Evolutionary conservation across 2,329 filamentous ascomycete genomes (phyloP), one percentile per base, ranked within the genome.

Genomic region (Emydomyces testavorans): DNA sequence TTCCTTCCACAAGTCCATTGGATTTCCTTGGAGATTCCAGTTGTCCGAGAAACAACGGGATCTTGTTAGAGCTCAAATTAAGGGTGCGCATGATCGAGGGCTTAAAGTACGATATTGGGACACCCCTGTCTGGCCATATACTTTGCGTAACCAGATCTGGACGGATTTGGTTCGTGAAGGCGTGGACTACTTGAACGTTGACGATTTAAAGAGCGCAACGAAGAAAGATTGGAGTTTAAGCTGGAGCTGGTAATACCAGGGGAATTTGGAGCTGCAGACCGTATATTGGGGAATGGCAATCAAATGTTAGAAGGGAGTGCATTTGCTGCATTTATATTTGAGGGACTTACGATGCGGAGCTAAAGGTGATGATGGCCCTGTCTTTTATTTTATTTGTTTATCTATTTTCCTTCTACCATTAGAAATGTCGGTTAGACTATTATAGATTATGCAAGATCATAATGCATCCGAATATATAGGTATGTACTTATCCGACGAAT

Each of bases 41-140:
- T 62, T 78, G 13, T 70, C 68, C 0, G 48, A 60, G 1, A 48
- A 54, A 3, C 75, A 79, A 53, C 59, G 74, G 40, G 55, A 67
- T 0, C 58, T 62, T 10, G 65, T 80, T 50, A 64, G 74, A 24
- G 63, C 64, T 3, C 76, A 79, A 56, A 71, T 79, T 34, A 62
- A 63, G 0, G 70, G 67, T 6, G 76, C 77, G 3, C 69, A 76
- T 46, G 56, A 62, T 2, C 63, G 69, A 7, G 76, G 76, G 0
- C 57, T 80, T 36, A 76, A 76, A 54, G 71, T 70, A 1, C 60
- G 77, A 40, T 80, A 79, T 54, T 79, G 76, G 76, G 66, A 67
- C 20, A 67, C 75, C 8, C 76, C 76, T 0, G 63, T 58, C 46
- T 79, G 76, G 76, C 77, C 77, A 1, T 60, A 70, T 4, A 67